Conservation (phyloP, 495 filamentous ascomycete genomes). For the Lophiostoma macrostomum region DNA sequence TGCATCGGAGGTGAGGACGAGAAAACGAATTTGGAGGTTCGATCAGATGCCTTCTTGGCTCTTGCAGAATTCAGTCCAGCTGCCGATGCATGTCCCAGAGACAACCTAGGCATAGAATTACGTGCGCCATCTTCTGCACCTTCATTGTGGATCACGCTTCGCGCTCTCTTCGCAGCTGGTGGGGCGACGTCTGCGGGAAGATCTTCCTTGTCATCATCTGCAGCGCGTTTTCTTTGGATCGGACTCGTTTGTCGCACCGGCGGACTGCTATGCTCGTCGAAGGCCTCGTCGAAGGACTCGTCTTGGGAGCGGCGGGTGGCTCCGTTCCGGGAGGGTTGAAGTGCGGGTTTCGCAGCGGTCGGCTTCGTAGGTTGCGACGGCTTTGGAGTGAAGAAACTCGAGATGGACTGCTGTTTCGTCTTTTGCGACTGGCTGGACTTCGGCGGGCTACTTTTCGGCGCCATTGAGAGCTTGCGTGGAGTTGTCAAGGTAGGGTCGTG, state of each 20-base stretch:
- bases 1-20: constrained; percentile 43
- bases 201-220: constrained; percentile 25
- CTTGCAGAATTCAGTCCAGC: constrained; percentile 27
- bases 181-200: constrained; percentile 35
- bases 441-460: constrained; percentile 23
- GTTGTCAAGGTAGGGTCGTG: neutral
- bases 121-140: constrained; percentile 8
- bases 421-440: constrained; percentile 35
- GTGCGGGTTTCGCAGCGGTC: constrained; percentile 10
- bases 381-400: constrained; percentile 79
- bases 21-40: constrained; percentile 52
- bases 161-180: constrained; percentile 43
- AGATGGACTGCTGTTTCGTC: constrained; percentile 78
- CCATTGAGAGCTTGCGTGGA: constrained; percentile 19
- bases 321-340: constrained; percentile 17
- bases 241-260: neutral
- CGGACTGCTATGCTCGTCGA: constrained; percentile 17
- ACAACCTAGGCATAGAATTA: neutral
- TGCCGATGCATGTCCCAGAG: constrained; percentile 24
- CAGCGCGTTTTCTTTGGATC: constrained; percentile 2
- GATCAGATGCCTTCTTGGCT: constrained; percentile 30
- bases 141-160: constrained; percentile 20
- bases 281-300: constrained; percentile 4
- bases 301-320: neutral
- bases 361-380: constrained; percentile 39